Conservation (phyloP, 2,329 filamentous ascomycete genomes). For the Grosmannia serpens region DNA sequence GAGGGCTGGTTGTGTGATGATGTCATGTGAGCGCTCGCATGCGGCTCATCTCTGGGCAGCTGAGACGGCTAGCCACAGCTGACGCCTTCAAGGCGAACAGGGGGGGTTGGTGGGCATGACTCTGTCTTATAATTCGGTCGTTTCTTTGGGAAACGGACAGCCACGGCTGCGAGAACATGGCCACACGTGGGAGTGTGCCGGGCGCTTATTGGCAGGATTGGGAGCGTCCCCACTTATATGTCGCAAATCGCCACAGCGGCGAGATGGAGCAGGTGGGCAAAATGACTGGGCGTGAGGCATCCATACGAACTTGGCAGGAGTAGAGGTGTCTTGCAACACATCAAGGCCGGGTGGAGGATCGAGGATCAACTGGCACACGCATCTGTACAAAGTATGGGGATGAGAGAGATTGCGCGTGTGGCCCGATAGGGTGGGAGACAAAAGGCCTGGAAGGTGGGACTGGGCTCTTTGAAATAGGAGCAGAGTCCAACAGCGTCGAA, state of each 20-base stretch:
- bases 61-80: background rate
- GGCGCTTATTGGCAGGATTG: background rate
- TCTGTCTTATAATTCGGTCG: background rate
- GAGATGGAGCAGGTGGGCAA: conserved; percentile 11
- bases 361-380: background rate
- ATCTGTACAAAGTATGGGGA: too few relatives aligned
- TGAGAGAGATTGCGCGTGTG: background rate
- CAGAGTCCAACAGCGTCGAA: background rate
- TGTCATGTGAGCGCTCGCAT: background rate
- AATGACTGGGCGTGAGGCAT: conserved; percentile 9
- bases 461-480: background rate
- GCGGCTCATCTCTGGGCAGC: background rate
- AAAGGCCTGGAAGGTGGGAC: background rate
- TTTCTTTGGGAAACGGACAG: background rate
- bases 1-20: background rate
- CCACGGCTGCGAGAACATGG: too few relatives aligned
- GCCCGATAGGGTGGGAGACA: background rate
- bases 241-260: background rate
- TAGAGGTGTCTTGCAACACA: background rate
- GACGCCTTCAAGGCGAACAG: background rate
- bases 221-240: background rate
- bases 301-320: background rate
- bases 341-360: background rate
- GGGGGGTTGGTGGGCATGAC: background rate
- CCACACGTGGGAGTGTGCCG: conserved; percentile 10